Conservation (phyloP, 306 rosid genomes). For the Sicyos baderoa region DNA sequence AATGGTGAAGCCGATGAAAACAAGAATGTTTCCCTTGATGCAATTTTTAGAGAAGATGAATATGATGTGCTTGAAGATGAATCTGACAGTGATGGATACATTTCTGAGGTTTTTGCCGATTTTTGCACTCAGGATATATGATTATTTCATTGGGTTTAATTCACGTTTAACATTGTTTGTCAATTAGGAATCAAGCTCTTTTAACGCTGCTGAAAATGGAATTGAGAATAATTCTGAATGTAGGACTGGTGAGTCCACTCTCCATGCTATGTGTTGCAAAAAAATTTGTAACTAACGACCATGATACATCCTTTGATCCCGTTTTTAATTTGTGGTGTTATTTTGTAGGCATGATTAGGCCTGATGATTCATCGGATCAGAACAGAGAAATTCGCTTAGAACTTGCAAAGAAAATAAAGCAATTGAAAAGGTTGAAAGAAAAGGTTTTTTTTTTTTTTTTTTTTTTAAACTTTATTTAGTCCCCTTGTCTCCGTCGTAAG, state of each 20-base stretch:
- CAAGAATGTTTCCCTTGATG: slow-evolving; percentile 41
- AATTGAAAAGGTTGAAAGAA: slow-evolving; percentile 51
- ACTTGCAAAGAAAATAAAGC: slow-evolving; percentile 46
- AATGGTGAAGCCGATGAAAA: slow-evolving; percentile 31
- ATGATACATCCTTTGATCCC: neutral
- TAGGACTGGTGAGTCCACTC: slow-evolving; percentile 20
- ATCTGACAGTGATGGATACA: slow-evolving; percentile 77
- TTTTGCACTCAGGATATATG: slow-evolving; percentile 1
- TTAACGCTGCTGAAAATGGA: slow-evolving; percentile 27
- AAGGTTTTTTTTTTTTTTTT: slow-evolving; percentile 34
- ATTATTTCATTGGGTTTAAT: slow-evolving; percentile 13
- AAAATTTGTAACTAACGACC: neutral
- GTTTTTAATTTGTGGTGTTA: slow-evolving; percentile 17
- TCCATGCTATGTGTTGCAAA: neutral
- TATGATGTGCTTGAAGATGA: slow-evolving; percentile 43
- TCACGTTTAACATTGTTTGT: slow-evolving; percentile 22
- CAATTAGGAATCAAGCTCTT: slow-evolving; percentile 46
- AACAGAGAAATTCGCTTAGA: slow-evolving; percentile 46
- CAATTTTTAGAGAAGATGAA: slow-evolving; percentile 51
- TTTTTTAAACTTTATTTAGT: neutral
- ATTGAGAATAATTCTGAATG: slow-evolving; percentile 36
- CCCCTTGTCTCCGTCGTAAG: neutral
- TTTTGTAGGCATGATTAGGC: slow-evolving; percentile 29
- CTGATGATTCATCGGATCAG: slow-evolving; percentile 33
- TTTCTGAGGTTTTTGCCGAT: slow-evolving; percentile 55